Evolutionary conservation across 179 eudicot genomes (phyloP).

Genomic region (Patellifolia procumbens): DNA sequence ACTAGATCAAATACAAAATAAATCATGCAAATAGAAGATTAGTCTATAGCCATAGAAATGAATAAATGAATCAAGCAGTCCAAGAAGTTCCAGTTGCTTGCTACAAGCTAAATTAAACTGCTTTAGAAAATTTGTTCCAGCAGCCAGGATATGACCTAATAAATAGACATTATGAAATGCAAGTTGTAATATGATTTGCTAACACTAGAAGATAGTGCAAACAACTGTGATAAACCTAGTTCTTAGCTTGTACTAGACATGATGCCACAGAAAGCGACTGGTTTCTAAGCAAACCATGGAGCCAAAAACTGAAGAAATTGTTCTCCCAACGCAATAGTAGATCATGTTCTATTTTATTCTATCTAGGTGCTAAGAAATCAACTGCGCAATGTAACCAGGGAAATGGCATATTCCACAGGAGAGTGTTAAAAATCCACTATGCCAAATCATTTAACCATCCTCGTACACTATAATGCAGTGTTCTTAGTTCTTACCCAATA

Average conservation of each 20-base stretch:
- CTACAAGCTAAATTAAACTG: not conserved
- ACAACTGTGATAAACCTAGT: not conserved
- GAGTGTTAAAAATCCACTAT: not conserved
- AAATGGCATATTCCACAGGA: not conserved
- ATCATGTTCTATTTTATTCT: not conserved
- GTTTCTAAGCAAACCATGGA: not conserved
- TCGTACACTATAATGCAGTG: not conserved
- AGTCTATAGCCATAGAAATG: not conserved
- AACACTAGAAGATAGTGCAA: not conserved
- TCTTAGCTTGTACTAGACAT: not conserved
- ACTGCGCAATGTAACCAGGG: not conserved
- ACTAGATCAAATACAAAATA: not conserved
- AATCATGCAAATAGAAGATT: not conserved
- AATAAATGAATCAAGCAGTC: too few species aligned
- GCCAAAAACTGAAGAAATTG: not conserved
- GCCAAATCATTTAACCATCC: not conserved
- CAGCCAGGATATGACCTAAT: not conserved
- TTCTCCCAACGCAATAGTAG: not conserved
- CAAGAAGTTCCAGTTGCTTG: too few species aligned
- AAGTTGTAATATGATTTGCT: not conserved
- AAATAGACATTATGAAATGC: not conserved
- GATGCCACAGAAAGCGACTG: not conserved
- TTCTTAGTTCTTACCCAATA: not conserved
- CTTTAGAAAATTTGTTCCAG: not conserved
- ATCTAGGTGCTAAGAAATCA: not conserved